phyloP scores from a whole-genome alignment of 208 protist genomes.

The Trypanosoma boissoni region DNA sequence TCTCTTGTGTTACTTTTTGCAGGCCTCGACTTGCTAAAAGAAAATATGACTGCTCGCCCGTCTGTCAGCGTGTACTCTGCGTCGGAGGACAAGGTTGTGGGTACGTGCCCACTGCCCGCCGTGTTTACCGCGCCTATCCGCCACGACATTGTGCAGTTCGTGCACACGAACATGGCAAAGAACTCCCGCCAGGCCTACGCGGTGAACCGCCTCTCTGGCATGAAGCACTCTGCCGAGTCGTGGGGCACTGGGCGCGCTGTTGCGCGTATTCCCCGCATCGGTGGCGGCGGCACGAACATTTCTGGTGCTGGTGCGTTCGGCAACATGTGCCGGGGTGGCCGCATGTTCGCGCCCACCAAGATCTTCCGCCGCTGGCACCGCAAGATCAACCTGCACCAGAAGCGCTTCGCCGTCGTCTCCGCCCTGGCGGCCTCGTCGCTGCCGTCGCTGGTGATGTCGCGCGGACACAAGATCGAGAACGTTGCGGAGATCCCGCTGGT shows the following conservation, averaged over 20 bases:
- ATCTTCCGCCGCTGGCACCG: slow-evolving; percentile 97
- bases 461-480: slow-evolving; percentile 97
- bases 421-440: slow-evolving; percentile 97
- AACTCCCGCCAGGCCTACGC: slow-evolving; percentile 98
- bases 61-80: slow-evolving; percentile 87
- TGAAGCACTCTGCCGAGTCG: slow-evolving; percentile 97
- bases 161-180: slow-evolving; percentile 98
- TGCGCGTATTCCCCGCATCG: slow-evolving; percentile 99
- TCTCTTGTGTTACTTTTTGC: slow-evolving; percentile 4
- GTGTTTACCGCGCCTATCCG: slow-evolving; percentile 86
- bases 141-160: slow-evolving; percentile 88
- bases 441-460: slow-evolving; percentile 95
- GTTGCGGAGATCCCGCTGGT: slow-evolving; percentile 97
- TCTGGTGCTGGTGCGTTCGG: slow-evolving; percentile 99
- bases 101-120: slow-evolving; percentile 67
- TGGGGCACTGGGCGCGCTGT: slow-evolving; percentile 99
- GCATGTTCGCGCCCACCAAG: slow-evolving; percentile 99
- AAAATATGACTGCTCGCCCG: slow-evolving; percentile 76
- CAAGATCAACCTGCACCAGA: slow-evolving; percentile 97
- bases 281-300: slow-evolving; percentile 96
- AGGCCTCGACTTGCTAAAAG: slow-evolving; percentile 27
- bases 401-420: slow-evolving; percentile 96
- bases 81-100: slow-evolving; percentile 76
- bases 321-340: slow-evolving; percentile 99
- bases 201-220: slow-evolving; percentile 93